Conservation (phyloP, 495 filamentous ascomycete species). For the Penicillium pulvis region DNA sequence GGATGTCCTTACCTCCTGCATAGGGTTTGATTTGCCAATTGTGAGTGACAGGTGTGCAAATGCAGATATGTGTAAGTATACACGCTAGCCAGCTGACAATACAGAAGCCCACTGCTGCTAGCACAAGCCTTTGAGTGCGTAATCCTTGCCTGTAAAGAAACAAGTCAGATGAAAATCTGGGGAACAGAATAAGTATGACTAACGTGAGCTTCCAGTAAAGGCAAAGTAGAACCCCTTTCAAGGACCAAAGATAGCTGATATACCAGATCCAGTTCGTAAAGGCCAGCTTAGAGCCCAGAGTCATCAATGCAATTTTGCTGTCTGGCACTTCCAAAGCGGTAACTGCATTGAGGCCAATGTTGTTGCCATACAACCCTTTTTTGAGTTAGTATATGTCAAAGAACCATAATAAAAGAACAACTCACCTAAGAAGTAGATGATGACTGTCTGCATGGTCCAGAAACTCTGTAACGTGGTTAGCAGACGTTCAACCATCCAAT, state of each 20-base stretch:
- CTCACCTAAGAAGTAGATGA: conserved; percentile 21
- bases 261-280: conserved; percentile 53
- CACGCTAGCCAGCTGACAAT: conserved; percentile 46
- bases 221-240: conserved; percentile 52
- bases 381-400: no score
- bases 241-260: conserved; percentile 51
- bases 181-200: conserved; percentile 1
- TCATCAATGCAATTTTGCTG: conserved; percentile 14
- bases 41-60: conserved; percentile 46
- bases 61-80: conserved; percentile 44
- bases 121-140: conserved; percentile 21
- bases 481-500: not conserved
- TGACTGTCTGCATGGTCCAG: conserved; percentile 22
- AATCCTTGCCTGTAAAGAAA: conserved; percentile 15
- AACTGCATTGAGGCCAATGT: conserved; percentile 22
- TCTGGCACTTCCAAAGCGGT: conserved; percentile 24
- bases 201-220: conserved; percentile 58
- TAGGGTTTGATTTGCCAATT: conserved; percentile 56
- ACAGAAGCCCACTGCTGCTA: conserved; percentile 33
- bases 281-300: conserved; percentile 26
- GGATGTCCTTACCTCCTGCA: conserved; percentile 35
- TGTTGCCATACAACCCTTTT: conserved; percentile 20
- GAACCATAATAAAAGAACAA: conserved; percentile 3
- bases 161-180: not conserved
- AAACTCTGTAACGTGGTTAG: conserved; percentile 18